These are phyloP conservation scores for Apiotrichum mycotoxinovorans DNA, from an alignment of 1,284 basidiomycete genomes.

Conservation along the genomic window DNA sequence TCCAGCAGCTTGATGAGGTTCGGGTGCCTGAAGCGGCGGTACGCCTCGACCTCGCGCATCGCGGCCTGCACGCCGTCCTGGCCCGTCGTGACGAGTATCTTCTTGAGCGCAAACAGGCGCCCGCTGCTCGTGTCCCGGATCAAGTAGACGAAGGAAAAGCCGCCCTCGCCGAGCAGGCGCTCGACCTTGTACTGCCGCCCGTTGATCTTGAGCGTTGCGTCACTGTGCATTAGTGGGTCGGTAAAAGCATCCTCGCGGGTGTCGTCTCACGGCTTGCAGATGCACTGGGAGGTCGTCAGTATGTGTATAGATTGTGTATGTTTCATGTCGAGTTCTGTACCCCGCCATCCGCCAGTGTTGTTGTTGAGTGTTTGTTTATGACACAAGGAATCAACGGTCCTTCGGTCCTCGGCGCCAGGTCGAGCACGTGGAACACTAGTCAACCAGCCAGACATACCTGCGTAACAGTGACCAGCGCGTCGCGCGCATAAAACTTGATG, in stretches of 20 bases:
- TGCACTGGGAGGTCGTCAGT: constrained; percentile 30
- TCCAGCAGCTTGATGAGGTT: constrained; percentile 57
- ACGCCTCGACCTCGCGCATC: constrained; percentile 87
- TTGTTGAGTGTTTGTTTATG: no score
- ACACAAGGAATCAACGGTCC: no score
- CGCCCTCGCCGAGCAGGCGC: constrained; percentile 87
- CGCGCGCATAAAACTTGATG: constrained; percentile 38
- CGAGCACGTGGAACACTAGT: background rate
- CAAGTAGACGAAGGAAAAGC: constrained; percentile 90
- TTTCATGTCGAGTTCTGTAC: background rate
- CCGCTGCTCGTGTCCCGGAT: constrained; percentile 65
- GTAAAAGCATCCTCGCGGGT: background rate
- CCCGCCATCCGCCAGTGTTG: no score
- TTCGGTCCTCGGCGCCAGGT: no score
- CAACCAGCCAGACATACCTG: constrained; percentile 27
- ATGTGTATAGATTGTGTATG: background rate
- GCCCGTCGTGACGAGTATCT: constrained; percentile 82
- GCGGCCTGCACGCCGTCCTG: constrained; percentile 54
- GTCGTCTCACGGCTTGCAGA: constrained; percentile 48
- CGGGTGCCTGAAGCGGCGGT: constrained; percentile 78
- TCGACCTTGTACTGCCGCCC: constrained; percentile 86
- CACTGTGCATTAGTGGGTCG: constrained; percentile 24
- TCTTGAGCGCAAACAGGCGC: constrained; percentile 89
- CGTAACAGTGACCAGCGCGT: constrained; percentile 36
- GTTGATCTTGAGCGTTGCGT: constrained; percentile 79